These are phyloP conservation scores for Andrographis paniculata DNA, from an alignment of 305 asterid species.

Conservation along the genomic window DNA sequence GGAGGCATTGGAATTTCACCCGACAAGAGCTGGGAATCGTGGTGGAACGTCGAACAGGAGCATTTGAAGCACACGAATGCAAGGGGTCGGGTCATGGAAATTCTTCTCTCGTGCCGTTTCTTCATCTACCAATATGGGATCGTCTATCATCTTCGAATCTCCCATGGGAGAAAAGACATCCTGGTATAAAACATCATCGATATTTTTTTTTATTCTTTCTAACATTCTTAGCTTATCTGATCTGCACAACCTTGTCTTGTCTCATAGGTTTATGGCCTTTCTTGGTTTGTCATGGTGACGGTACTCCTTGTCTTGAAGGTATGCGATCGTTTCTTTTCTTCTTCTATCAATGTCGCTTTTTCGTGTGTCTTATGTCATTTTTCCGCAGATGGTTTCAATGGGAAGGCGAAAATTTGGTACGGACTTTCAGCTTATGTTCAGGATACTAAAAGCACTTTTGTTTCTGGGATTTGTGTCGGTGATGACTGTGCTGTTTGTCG, in stretches of 20 bases:
- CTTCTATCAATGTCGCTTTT: neutral
- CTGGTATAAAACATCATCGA: slow-evolving; percentile 34
- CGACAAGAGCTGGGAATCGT: slow-evolving; percentile 97
- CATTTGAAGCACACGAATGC: slow-evolving; percentile 66
- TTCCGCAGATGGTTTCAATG: slow-evolving; percentile 82
- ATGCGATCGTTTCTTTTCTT: slow-evolving; percentile 4
- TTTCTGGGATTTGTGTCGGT: slow-evolving; percentile 85
- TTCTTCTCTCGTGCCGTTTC: slow-evolving; percentile 69
- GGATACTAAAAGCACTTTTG: slow-evolving; percentile 88
- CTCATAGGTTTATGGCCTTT: slow-evolving; percentile 81
- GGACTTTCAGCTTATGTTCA: slow-evolving; percentile 97
- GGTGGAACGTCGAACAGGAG: slow-evolving; percentile 98
- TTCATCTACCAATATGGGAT: slow-evolving; percentile 92
- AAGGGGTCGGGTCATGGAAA: slow-evolving; percentile 75
- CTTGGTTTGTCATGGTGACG: slow-evolving; percentile 88
- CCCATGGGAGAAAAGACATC: slow-evolving; percentile 58
- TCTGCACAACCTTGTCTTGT: slow-evolving; percentile 19
- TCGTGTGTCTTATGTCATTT: neutral
- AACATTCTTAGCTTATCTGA: too few species aligned
- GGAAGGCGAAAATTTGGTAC: slow-evolving; percentile 95
- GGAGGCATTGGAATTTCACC: slow-evolving; percentile 96
- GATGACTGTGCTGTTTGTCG: slow-evolving; percentile 83
- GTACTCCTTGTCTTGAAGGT: slow-evolving; percentile 86
- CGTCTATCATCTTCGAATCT: slow-evolving; percentile 81
- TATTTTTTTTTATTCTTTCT: neutral